These are phyloP conservation scores for Boletus sensibilis DNA, from an alignment of 768 basidiomycete species.

Conservation along the genomic window DNA sequence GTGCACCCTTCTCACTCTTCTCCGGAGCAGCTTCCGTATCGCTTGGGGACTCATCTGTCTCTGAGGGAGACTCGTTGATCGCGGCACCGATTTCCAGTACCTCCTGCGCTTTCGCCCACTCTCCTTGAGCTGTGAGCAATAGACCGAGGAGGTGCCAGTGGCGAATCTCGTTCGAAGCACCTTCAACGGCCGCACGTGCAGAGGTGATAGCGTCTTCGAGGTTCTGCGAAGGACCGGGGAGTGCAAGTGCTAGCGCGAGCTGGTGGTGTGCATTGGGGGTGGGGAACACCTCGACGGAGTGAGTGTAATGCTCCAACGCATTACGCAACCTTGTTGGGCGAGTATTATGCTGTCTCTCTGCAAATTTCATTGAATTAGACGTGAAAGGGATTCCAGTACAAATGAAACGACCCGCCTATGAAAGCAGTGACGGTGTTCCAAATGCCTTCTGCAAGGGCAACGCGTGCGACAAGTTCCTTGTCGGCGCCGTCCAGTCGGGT, in stretches of 20 bases:
- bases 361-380: background rate
- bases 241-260: slow-evolving; percentile 71
- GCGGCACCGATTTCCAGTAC: slow-evolving; percentile 77
- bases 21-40: slow-evolving; percentile 19
- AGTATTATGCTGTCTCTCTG: slow-evolving; percentile 65
- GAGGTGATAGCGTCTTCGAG: slow-evolving; percentile 64
- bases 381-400: background rate
- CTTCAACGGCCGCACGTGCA: slow-evolving; percentile 73
- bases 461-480: slow-evolving; percentile 53
- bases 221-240: slow-evolving; percentile 61
- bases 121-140: slow-evolving; percentile 71
- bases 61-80: slow-evolving; percentile 44
- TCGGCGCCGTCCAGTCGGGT: slow-evolving; percentile 49
- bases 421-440: slow-evolving; percentile 67
- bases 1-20: slow-evolving; percentile 5
- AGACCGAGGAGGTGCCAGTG: slow-evolving; percentile 93
- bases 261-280: slow-evolving; percentile 70
- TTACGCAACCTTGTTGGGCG: slow-evolving; percentile 59
- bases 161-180: slow-evolving; percentile 57
- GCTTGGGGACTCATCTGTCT: slow-evolving; percentile 35
- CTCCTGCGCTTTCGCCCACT: slow-evolving; percentile 74
- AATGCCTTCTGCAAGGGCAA: slow-evolving; percentile 71
- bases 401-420: slow-evolving; percentile 47
- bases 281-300: slow-evolving; percentile 47
- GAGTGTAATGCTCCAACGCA: slow-evolving; percentile 51